Evolutionary conservation across 2,329 filamentous ascomycete genomes (phyloP).

Genomic region (Aaosphaeria pasadenensis): DNA sequence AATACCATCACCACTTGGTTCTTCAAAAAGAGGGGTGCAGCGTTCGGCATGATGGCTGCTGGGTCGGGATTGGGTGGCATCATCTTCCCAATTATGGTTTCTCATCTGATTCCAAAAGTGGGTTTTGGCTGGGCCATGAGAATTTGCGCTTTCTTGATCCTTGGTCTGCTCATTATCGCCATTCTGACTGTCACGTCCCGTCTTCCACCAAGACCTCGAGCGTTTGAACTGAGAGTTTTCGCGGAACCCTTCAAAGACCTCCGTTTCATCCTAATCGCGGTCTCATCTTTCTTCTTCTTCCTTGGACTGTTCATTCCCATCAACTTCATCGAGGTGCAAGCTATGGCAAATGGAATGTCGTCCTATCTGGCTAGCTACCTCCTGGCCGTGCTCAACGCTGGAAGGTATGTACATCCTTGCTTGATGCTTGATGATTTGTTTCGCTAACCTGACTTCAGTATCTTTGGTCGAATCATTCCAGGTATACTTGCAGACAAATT

Average conservation of each 20-base stretch:
- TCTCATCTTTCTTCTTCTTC: constrained; percentile 57
- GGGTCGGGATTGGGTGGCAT: constrained; percentile 54
- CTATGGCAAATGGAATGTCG: constrained; percentile 48
- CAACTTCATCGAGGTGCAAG: constrained; percentile 48
- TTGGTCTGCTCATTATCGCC: constrained; percentile 55
- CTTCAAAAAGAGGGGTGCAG: constrained; percentile 48
- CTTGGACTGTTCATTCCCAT: constrained; percentile 59
- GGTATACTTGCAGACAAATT: constrained; percentile 53
- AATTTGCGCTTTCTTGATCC: constrained; percentile 57
- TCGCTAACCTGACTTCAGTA: constrained; percentile 22
- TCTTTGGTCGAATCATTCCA: constrained; percentile 57
- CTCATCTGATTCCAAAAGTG: constrained; percentile 51
- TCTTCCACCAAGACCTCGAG: constrained; percentile 39
- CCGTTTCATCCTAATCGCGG: constrained; percentile 42
- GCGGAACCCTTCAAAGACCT: constrained; percentile 37
- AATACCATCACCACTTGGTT: constrained; percentile 46
- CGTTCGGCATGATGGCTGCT: constrained; percentile 49
- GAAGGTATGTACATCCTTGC: constrained; percentile 54
- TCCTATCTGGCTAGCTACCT: constrained; percentile 50
- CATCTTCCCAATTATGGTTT: constrained; percentile 61
- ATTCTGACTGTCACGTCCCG: constrained; percentile 52
- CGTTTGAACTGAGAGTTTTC: constrained; percentile 27
- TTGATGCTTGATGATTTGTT: constrained; percentile 9
- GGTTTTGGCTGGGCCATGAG: constrained; percentile 61
- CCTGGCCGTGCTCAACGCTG: constrained; percentile 50